phyloP scores from a whole-genome alignment of 441 rosid species.

The Arabidopsis lyrata region DNA sequence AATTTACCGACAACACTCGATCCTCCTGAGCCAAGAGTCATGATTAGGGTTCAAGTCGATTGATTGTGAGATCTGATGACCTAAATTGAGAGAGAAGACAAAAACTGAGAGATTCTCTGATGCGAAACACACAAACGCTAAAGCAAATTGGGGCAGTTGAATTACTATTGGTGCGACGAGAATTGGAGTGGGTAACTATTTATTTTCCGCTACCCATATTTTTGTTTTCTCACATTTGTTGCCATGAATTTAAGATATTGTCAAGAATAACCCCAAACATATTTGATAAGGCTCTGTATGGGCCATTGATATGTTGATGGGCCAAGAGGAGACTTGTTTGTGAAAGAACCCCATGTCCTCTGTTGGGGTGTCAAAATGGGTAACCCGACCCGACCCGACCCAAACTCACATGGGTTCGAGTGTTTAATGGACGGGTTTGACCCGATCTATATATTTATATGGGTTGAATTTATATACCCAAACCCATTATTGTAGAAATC shows the following conservation, averaged over 20 bases:
- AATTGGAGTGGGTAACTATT: neutral
- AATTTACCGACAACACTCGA: constrained; percentile 90
- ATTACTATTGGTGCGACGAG: neutral
- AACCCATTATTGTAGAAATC: too few species aligned
- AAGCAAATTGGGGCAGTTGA: constrained; percentile 4
- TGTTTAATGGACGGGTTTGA: too few species aligned
- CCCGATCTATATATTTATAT: too few species aligned
- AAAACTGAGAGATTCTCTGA: constrained; percentile 30
- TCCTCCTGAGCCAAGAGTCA: constrained; percentile 99
- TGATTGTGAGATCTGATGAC: constrained; percentile 50
- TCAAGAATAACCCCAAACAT: constrained; percentile 1
- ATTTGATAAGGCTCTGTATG: too few species aligned
- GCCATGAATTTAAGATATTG: neutral
- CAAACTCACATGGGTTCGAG: too few species aligned
- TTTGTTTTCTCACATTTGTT: neutral
- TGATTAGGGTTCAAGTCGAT: constrained; percentile 45
- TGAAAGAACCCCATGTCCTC: too few species aligned
- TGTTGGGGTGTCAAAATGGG: too few species aligned
- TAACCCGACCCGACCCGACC: too few species aligned
- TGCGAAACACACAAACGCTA: constrained; percentile 14
- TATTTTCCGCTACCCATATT: neutral
- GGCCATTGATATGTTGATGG: too few species aligned
- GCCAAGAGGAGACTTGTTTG: too few species aligned
- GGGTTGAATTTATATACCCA: too few species aligned
- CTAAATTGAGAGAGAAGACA: constrained; percentile 23